A percentile compares a stretch with the other conserved stretches of the same genome.
phyloP scores from a whole-genome alignment of 2,329 filamentous ascomycete species.

The Aspergillus sp. region DNA sequence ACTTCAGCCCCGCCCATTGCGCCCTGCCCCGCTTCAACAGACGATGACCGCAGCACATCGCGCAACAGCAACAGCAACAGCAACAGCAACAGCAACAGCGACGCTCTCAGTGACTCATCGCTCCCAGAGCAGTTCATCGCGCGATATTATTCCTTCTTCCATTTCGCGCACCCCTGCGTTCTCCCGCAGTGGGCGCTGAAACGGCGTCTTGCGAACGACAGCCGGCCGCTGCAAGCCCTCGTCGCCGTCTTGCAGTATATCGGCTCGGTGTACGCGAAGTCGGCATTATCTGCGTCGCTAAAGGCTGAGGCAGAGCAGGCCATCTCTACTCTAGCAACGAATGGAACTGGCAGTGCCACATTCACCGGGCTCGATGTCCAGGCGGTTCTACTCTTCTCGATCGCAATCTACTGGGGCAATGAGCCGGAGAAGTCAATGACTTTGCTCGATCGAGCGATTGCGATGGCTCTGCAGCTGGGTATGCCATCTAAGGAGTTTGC shows the following conservation, averaged over 20 bases:
- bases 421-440: slow-evolving; percentile 7
- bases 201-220: slow-evolving; percentile 8
- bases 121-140: slow-evolving; percentile 4
- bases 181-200: slow-evolving; percentile 19
- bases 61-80: background rate
- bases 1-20: background rate
- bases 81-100: background rate
- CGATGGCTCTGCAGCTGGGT: slow-evolving; percentile 11
- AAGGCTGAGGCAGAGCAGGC: slow-evolving; percentile 1
- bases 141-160: slow-evolving; percentile 28
- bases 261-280: slow-evolving; percentile 18
- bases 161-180: slow-evolving; percentile 23
- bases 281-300: background rate
- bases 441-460: slow-evolving; percentile 14
- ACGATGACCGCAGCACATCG: background rate
- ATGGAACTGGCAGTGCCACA: background rate
- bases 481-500: background rate
- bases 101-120: background rate
- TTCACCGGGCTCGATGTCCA: slow-evolving; percentile 19
- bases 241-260: slow-evolving; percentile 25
- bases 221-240: slow-evolving; percentile 15
- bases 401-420: slow-evolving; percentile 19
- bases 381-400: slow-evolving; percentile 22
- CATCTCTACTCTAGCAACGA: background rate
- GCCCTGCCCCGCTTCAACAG: background rate